phyloP scores from a whole-genome alignment of 805 yeast species.

The Candida incommunis region DNA sequence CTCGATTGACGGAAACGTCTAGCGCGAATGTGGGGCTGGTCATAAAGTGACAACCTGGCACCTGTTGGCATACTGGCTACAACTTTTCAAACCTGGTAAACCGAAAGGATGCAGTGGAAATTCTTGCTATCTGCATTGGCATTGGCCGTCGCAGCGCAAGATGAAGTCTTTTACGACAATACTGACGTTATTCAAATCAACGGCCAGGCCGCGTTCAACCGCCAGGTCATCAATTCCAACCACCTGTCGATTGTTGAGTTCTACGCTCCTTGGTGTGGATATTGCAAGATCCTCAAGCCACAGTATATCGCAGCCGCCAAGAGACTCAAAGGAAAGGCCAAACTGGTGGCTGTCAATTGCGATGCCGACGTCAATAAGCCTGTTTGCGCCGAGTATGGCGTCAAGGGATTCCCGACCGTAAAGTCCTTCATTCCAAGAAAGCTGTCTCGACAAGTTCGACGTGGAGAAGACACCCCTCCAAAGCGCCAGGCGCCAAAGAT shows the following conservation, averaged over 20 bases:
- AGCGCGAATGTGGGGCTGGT: no score
- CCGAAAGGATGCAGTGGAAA: no score
- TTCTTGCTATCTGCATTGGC: no score
- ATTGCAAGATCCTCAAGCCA: slow-evolving; percentile 70
- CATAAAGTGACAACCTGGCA: no score
- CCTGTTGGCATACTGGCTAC: no score
- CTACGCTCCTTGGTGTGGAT: slow-evolving; percentile 98
- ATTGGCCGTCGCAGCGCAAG: neutral
- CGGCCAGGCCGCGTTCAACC: slow-evolving; percentile 40
- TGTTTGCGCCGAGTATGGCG: slow-evolving; percentile 50
- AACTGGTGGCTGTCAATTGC: slow-evolving; percentile 76
- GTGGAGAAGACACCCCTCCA: slow-evolving; percentile 12
- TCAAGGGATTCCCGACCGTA: slow-evolving; percentile 76
- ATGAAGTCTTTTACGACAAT: slow-evolving; percentile 22
- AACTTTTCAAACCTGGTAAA: no score
- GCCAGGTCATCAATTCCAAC: slow-evolving; percentile 52
- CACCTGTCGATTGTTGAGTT: slow-evolving; percentile 78
- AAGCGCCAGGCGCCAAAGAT: slow-evolving; percentile 13
- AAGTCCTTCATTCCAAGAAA: slow-evolving; percentile 37
- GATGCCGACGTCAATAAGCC: slow-evolving; percentile 53
- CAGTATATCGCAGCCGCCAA: slow-evolving; percentile 52
- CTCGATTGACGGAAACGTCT: no score
- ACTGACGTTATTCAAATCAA: slow-evolving; percentile 43
- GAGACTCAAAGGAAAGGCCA: slow-evolving; percentile 30
- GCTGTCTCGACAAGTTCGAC: slow-evolving; percentile 14